Conservation (phyloP, 2,329 filamentous ascomycete genomes). For the Aspergillus cejpii region DNA sequence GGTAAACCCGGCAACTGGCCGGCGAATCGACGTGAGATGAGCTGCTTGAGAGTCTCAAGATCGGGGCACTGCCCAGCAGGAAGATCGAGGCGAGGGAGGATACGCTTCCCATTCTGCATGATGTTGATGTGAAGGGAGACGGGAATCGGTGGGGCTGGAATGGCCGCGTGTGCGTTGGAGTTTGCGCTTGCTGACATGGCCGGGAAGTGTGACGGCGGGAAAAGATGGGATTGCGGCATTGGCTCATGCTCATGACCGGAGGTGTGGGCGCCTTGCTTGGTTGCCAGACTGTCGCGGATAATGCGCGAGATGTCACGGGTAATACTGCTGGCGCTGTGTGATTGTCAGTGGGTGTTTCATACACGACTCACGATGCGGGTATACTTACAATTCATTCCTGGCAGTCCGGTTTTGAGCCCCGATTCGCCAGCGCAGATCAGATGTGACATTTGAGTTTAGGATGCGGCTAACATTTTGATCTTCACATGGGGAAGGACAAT, state of each 20-base stretch:
- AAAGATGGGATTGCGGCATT: constrained; percentile 14
- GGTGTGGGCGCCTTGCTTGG: constrained; percentile 17
- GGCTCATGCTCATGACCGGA: constrained; percentile 7
- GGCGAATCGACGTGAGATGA: constrained; percentile 28
- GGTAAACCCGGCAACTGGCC: constrained; percentile 26
- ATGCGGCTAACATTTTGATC: constrained; percentile 34
- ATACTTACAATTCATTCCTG: constrained; percentile 39
- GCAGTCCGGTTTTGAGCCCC: constrained; percentile 27
- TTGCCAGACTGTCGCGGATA: constrained; percentile 34
- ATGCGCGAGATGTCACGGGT: constrained; percentile 38
- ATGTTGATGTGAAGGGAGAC: constrained; percentile 36
- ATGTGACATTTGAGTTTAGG: constrained; percentile 28
- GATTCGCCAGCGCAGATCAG: constrained; percentile 34
- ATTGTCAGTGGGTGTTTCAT: constrained; percentile 16
- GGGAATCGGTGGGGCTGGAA: constrained; percentile 12
- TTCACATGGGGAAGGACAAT: constrained; percentile 31
- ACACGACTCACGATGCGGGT: not conserved
- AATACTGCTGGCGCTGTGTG: constrained; percentile 37
- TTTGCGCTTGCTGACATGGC: constrained; percentile 12
- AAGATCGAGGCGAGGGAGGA: constrained; percentile 35
- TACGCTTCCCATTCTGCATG: constrained; percentile 35
- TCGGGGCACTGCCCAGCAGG: constrained; percentile 32
- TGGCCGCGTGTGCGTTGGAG: constrained; percentile 1
- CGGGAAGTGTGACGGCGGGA: constrained; percentile 15
- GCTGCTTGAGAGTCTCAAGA: constrained; percentile 27